Evolutionary conservation across 2,329 filamentous ascomycete genomes (phyloP).

Genomic region (Davidsoniella australis): DNA sequence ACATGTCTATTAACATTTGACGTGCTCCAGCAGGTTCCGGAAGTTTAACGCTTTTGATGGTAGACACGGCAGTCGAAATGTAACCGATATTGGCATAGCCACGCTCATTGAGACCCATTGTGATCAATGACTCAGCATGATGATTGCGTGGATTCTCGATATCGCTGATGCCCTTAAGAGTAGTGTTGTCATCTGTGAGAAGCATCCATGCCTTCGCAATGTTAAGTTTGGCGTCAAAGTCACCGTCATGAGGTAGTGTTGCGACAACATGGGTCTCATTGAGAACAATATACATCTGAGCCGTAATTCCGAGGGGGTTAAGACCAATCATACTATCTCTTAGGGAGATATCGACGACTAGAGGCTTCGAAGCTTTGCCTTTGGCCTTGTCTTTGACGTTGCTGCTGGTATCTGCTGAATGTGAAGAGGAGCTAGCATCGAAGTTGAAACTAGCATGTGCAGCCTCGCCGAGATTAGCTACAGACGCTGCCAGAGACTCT

Average conservation of each 20-base stretch:
- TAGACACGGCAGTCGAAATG: conserved; percentile 62
- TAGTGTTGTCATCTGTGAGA: conserved; percentile 53
- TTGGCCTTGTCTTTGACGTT: conserved; percentile 15
- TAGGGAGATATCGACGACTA: conserved; percentile 57
- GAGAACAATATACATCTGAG: conserved; percentile 64
- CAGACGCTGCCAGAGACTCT: conserved; percentile 57
- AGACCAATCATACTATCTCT: conserved; percentile 70
- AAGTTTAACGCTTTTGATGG: conserved; percentile 41
- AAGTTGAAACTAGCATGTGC: conserved; percentile 28
- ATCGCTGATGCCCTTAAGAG: conserved; percentile 17
- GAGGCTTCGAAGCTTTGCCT: conserved; percentile 29
- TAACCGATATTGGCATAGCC: conserved; percentile 80
- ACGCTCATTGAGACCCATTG: conserved; percentile 30
- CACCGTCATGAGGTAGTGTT: conserved; percentile 45
- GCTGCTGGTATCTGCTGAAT: conserved; percentile 10
- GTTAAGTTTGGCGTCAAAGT: conserved; percentile 46
- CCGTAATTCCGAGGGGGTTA: conserved; percentile 58
- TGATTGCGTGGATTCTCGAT: not conserved
- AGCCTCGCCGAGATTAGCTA: conserved; percentile 57
- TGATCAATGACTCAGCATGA: conserved; percentile 30
- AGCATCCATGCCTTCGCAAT: conserved; percentile 70
- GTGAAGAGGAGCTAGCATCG: conserved; percentile 16
- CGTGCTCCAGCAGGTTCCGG: conserved; percentile 35
- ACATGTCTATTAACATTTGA: conserved; percentile 61
- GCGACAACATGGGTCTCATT: conserved; percentile 61